Evolutionary conservation across 495 filamentous ascomycete genomes (phyloP).

Genomic region (Darksidea phi): DNA sequence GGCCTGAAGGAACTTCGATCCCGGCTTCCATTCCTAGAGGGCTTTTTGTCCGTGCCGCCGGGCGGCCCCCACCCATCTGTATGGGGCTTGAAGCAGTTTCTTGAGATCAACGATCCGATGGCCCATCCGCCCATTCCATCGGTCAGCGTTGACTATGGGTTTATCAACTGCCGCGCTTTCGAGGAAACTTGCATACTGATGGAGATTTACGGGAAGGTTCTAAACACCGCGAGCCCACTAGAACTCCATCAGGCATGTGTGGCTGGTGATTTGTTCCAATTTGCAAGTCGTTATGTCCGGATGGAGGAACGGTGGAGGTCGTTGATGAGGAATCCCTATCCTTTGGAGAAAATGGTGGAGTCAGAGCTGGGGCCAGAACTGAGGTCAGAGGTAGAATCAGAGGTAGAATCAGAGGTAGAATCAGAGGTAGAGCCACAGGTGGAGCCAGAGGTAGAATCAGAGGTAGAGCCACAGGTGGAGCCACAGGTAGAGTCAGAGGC

Average conservation of each 20-base stretch:
- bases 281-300: constrained; percentile 34
- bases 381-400: constrained; percentile 3
- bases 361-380: constrained; percentile 29
- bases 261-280: constrained; percentile 36
- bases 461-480: constrained; percentile 10
- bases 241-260: constrained; percentile 39
- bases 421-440: constrained; percentile 10
- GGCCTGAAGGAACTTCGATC: constrained; percentile 34
- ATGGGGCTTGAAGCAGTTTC: constrained; percentile 41
- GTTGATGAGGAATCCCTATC: constrained; percentile 41
- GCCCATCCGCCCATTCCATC: constrained; percentile 35
- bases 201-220: constrained; percentile 41
- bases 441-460: constrained; percentile 9
- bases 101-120: constrained; percentile 36
- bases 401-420: constrained; percentile 11
- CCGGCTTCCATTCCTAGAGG: constrained; percentile 36
- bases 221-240: constrained; percentile 36
- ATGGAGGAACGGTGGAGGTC: constrained; percentile 39
- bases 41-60: constrained; percentile 36
- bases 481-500: constrained; percentile 11
- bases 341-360: constrained; percentile 36
- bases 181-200: constrained; percentile 41
- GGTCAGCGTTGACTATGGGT: constrained; percentile 39
- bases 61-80: constrained; percentile 35
- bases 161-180: constrained; percentile 40